phyloP scores from a whole-genome alignment of 225 moss, liverwort and hornwort species.

The Physcomitrium patens region DNA sequence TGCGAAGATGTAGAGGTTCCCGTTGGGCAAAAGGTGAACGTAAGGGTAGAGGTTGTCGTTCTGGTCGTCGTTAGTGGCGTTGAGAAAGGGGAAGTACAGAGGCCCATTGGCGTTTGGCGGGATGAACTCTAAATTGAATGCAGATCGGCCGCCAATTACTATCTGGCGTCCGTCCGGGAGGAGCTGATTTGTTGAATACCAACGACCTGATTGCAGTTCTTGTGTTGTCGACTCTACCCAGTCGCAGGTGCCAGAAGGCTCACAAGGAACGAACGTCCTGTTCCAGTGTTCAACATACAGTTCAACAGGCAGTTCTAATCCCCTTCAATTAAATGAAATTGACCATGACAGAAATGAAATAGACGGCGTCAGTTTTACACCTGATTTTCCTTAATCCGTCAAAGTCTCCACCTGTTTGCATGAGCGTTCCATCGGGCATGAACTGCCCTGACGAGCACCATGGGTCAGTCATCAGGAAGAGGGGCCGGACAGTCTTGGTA shows the following conservation, averaged over 20 bases:
- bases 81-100: conserved; percentile 1
- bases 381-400: conserved; percentile 58
- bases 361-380: neutral
- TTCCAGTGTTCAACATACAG: too few species aligned
- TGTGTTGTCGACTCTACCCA: conserved; percentile 21
- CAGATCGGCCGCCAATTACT: conserved; percentile 24
- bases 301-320: too few species aligned
- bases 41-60: conserved; percentile 25
- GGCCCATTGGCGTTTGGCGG: neutral
- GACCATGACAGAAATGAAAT: too few species aligned
- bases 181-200: conserved; percentile 37
- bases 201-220: neutral
- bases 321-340: too few species aligned
- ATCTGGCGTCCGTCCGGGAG: conserved; percentile 35
- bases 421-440: conserved; percentile 52
- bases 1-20: conserved; percentile 33
- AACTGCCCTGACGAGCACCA: conserved; percentile 69
- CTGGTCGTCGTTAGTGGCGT: neutral
- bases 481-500: conserved; percentile 49
- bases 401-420: conserved; percentile 64
- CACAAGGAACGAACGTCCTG: too few species aligned
- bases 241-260: conserved; percentile 12
- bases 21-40: conserved; percentile 28
- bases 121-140: conserved; percentile 8
- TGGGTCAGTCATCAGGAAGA: conserved; percentile 52